phyloP scores from a whole-genome alignment of 371 early-diverging fungal genomes.

The Basidiobolus meristosporus region DNA sequence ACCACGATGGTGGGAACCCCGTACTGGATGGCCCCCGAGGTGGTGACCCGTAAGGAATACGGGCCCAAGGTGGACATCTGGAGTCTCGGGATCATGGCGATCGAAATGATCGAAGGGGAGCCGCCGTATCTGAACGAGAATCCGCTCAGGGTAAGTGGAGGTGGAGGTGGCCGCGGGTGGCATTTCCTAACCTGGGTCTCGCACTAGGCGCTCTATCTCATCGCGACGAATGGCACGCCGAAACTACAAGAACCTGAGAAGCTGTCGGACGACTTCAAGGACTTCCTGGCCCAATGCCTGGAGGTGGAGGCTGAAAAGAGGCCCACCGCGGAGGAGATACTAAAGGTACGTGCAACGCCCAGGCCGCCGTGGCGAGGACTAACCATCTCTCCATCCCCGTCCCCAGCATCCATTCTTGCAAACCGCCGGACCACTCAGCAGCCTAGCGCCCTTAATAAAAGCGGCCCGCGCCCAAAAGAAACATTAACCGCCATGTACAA shows the following conservation, averaged over 20 bases:
- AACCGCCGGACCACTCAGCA: conserved; percentile 65
- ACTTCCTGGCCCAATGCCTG: conserved; percentile 66
- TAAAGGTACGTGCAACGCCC: conserved; percentile 11
- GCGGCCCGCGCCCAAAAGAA: conserved; percentile 29
- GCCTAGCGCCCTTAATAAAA: conserved; percentile 77
- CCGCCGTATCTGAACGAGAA: conserved; percentile 92
- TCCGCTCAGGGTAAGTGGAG: conserved; percentile 33
- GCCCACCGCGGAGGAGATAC: conserved; percentile 60
- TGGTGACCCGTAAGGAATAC: conserved; percentile 83
- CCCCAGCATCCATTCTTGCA: conserved; percentile 69
- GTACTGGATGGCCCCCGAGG: conserved; percentile 95
- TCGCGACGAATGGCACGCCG: conserved; percentile 94
- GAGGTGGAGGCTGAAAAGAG: conserved; percentile 75
- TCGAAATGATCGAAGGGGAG: conserved; percentile 85
- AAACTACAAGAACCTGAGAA: conserved; percentile 73
- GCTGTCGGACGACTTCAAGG: conserved; percentile 52
- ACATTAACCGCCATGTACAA: too few relatives aligned
- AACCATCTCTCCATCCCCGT: too few relatives aligned
- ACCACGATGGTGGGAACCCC: conserved; percentile 88
- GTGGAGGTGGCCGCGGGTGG: too few relatives aligned
- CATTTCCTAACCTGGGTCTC: too few relatives aligned
- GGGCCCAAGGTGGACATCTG: conserved; percentile 92
- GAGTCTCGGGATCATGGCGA: conserved; percentile 91
- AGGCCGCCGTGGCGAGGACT: too few relatives aligned
- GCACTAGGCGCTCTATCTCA: conserved; percentile 65